These are phyloP conservation scores for Harrya chromipes DNA, from an alignment of 768 basidiomycete genomes.

Conservation along the genomic window DNA sequence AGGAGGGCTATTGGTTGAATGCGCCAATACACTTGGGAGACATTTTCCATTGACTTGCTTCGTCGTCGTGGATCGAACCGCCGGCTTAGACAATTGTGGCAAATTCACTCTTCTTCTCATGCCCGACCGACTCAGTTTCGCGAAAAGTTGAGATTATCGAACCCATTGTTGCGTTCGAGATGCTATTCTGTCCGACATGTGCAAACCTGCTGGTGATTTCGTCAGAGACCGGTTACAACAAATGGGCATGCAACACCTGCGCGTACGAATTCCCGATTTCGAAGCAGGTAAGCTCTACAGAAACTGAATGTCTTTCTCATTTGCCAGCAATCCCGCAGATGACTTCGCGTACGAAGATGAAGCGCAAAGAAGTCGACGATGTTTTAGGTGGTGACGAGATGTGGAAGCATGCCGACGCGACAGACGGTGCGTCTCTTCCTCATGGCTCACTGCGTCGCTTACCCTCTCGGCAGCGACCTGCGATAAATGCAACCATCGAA, in stretches of 20 bases:
- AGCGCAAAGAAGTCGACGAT: slow-evolving; percentile 92
- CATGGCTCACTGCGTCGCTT: not conserved
- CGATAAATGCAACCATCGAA: slow-evolving; percentile 77
- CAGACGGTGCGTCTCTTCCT: slow-evolving; percentile 50
- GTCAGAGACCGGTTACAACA: slow-evolving; percentile 76
- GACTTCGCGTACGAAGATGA: slow-evolving; percentile 83
- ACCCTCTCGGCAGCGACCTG: slow-evolving; percentile 42
- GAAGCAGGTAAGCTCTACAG: slow-evolving; percentile 19
- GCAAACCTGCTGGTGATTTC: slow-evolving; percentile 83
- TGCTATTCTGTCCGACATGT: slow-evolving; percentile 96
- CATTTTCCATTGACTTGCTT: no score
- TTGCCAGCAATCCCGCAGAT: slow-evolving; percentile 49
- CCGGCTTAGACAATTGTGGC: no score
- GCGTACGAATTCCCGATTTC: slow-evolving; percentile 76
- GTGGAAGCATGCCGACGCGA: slow-evolving; percentile 93
- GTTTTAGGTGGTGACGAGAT: slow-evolving; percentile 91
- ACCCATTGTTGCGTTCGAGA: slow-evolving; percentile 24
- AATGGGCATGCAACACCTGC: slow-evolving; percentile 92
- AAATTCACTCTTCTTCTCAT: no score
- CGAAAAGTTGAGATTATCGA: no score
- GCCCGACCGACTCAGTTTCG: no score
- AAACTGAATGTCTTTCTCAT: not conserved
- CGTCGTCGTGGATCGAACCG: no score
- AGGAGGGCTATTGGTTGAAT: no score
- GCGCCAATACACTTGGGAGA: no score